These are phyloP conservation scores for Apiotrichum veenhuisii DNA, from an alignment of 1,284 basidiomycete species.

Conservation along the genomic window DNA sequence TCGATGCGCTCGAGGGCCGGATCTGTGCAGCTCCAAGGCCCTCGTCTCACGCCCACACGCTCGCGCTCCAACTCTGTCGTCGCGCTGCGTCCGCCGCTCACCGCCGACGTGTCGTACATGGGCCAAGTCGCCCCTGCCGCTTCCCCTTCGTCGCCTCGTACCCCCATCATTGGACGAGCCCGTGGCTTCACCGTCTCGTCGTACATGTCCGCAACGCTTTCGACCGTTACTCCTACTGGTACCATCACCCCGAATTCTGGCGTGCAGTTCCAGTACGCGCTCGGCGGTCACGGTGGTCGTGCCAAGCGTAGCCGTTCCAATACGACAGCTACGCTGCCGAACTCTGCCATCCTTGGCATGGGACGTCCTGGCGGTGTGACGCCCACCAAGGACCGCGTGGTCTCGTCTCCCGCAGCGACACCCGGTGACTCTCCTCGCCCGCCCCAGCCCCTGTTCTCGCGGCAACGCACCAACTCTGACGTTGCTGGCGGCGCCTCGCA, in stretches of 20 bases:
- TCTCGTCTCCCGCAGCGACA: not conserved
- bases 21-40: not conserved
- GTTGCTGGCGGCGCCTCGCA: conserved; percentile 2
- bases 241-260: conserved; percentile 21
- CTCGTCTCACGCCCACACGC: not conserved
- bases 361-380: not conserved
- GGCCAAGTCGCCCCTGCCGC: not conserved
- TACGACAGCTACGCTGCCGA: conserved; percentile 2
- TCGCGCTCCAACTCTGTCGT: not conserved
- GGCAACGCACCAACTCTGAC: not conserved
- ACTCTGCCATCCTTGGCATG: not conserved
- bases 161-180: conserved; percentile 11
- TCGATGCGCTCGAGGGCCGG: not conserved
- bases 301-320: conserved; percentile 30
- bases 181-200: conserved; percentile 4
- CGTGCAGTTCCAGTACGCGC: conserved; percentile 35
- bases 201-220: not conserved
- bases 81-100: conserved; percentile 34
- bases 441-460: not conserved
- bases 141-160: conserved; percentile 9
- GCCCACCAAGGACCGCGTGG: not conserved
- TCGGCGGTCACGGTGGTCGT: conserved; percentile 48
- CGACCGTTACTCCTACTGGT: not conserved
- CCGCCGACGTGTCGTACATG: conserved; percentile 32
- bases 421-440: not conserved